A percentile compares a stretch with the other conserved stretches of the same genome.
These are phyloP conservation scores for Camellia japonica DNA, from an alignment of 148 eudicot genomes.

Conservation along the genomic window DNA sequence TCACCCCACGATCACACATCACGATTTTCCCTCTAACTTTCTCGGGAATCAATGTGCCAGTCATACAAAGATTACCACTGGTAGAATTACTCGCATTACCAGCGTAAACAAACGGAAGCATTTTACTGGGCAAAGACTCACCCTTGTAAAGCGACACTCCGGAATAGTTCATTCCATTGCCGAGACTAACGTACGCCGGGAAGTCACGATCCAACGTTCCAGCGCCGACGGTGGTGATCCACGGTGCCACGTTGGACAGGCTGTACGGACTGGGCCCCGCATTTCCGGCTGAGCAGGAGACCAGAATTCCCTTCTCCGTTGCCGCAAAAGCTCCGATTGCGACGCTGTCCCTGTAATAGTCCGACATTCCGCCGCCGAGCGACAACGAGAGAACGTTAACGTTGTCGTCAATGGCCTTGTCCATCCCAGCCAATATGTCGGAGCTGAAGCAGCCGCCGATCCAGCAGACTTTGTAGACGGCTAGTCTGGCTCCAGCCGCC, in stretches of 20 bases:
- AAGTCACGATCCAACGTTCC: conserved; percentile 50
- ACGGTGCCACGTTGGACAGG: conserved; percentile 44
- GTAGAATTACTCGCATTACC: conserved; percentile 39
- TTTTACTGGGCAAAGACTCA: conserved; percentile 19
- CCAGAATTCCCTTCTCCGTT: conserved; percentile 47
- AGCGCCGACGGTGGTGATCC: conserved; percentile 57
- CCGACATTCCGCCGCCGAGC: conserved; percentile 43
- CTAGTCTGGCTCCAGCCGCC: conserved; percentile 42
- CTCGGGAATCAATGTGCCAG: conserved; percentile 33
- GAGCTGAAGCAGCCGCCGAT: conserved; percentile 51
- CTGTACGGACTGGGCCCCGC: conserved; percentile 42
- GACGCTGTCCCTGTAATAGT: conserved; percentile 39
- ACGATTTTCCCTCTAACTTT: conserved; percentile 46
- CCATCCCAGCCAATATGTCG: conserved; percentile 42
- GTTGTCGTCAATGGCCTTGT: conserved; percentile 35
- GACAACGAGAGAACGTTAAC: conserved; percentile 43
- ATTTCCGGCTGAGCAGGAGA: conserved; percentile 50
- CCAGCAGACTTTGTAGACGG: conserved; percentile 53
- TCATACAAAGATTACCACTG: conserved; percentile 46
- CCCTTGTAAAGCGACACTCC: conserved; percentile 49
- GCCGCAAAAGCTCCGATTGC: conserved; percentile 52
- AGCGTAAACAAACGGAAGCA: conserved; percentile 45
- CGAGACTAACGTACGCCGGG: conserved; percentile 44
- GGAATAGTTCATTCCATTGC: conserved; percentile 40
- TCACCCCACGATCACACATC: conserved; percentile 45